Base-by-base conservation (phyloP, 176 grass and related monocot genomes). In the Cenchrus purpureus region DNA sequence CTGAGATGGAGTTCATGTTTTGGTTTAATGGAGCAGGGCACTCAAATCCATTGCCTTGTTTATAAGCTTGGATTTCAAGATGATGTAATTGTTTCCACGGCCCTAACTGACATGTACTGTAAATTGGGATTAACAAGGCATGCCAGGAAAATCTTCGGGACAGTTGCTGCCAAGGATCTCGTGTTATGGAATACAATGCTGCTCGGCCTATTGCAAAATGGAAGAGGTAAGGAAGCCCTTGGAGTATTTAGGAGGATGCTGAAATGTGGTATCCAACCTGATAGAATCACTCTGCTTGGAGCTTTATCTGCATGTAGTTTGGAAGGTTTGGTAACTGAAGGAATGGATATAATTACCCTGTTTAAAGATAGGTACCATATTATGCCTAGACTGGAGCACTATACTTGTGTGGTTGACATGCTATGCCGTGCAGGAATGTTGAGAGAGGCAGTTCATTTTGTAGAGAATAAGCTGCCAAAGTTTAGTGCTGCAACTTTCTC, bases 181-280 rank as follows among this genome's bases (percentile, higher is more conserved):
- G 86, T 98, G 29, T 87, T 83, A 70, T 95, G 91, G 91, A 95
- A 95, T 86, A 92, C 87, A 19, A 91, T 98, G 83, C 88, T 95
- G n/a, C 85, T 94, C 25, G 93, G 91, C 79, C 87, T 98, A 60
- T 87, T 86, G 20, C 86, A 82, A 65, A 95, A 95, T 77, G 95
- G 95, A 49, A 83, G 80, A 95, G 89, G 87, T 45, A 88, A 83
- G 78, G 89, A 95, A 85, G 86, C 96, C 82, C 91, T 98, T 80
- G 20, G 7, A 82, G 42, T 94, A 19, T 95, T 95, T 77, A 11
- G 53, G 73, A 56, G 83, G 86, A 87, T 98, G 74, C 70, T 92
- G 76, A 85, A 82, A 12, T 68, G 73, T 86, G 70, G 83, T 12
- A 84, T 83, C 4, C 53, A 65, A 32, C 91, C 93, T 59, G 96